Evolutionary conservation across 1,284 basidiomycete species (phyloP).

Genomic region (Pseudozyma tsukubaensis): DNA sequence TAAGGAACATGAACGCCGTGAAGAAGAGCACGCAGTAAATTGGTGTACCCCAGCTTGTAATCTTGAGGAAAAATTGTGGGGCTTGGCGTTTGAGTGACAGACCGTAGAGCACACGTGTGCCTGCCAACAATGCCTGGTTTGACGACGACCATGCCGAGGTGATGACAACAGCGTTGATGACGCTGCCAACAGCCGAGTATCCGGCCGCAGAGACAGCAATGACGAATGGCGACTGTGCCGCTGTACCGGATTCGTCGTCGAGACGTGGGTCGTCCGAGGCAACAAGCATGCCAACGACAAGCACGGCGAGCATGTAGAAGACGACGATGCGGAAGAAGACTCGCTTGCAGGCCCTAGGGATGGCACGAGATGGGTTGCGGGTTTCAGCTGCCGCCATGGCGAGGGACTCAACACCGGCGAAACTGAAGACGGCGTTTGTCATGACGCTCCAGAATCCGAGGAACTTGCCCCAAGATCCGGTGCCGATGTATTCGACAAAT

Average conservation of each 20-base stretch:
- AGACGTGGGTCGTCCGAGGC: slow-evolving; percentile 72
- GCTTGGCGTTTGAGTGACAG: slow-evolving; percentile 81
- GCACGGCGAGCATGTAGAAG: slow-evolving; percentile 73
- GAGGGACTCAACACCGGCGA: slow-evolving; percentile 78
- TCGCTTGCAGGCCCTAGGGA: slow-evolving; percentile 70
- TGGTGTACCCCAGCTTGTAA: slow-evolving; percentile 80
- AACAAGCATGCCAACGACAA: slow-evolving; percentile 81
- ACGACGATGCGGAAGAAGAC: slow-evolving; percentile 79
- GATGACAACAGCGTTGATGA: slow-evolving; percentile 81
- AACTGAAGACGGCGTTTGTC: slow-evolving; percentile 79
- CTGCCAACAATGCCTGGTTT: slow-evolving; percentile 82
- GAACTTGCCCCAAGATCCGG: slow-evolving; percentile 74
- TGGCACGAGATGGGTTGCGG: slow-evolving; percentile 42
- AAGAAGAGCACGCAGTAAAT: slow-evolving; percentile 78
- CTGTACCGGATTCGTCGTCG: slow-evolving; percentile 38
- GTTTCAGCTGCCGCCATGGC: slow-evolving; percentile 59
- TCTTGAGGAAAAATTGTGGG: slow-evolving; percentile 78
- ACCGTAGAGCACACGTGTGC: slow-evolving; percentile 80
- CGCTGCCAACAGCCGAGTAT: slow-evolving; percentile 69
- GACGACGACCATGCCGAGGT: slow-evolving; percentile 87
- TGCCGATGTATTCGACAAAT: slow-evolving; percentile 65
- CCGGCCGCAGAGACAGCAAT: slow-evolving; percentile 67
- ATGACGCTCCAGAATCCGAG: slow-evolving; percentile 64
- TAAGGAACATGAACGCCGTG: slow-evolving; percentile 76
- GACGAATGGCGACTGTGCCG: slow-evolving; percentile 53